Conservation (phyloP, 2,329 filamentous ascomycete genomes). For the Aspergillus puulaauensis region DNA sequence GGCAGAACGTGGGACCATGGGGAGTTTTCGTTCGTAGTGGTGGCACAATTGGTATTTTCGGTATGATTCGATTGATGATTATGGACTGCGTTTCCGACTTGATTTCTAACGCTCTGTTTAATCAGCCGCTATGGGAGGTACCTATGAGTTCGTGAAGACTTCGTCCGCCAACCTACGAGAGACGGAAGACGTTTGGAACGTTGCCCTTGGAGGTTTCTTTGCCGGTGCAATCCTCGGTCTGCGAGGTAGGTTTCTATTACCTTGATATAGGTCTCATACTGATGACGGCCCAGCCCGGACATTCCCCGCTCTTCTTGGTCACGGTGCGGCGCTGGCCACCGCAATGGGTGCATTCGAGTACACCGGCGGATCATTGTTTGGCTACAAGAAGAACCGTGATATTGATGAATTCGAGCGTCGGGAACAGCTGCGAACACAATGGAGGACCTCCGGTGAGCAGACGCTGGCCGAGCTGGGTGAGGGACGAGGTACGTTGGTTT, state of each 20-base stretch:
- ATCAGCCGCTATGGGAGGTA: conserved; percentile 68
- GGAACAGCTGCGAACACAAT: conserved; percentile 70
- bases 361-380: conserved; percentile 62
- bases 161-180: conserved; percentile 81
- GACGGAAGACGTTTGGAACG: conserved; percentile 77
- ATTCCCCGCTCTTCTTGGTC: conserved; percentile 69
- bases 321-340: conserved; percentile 60
- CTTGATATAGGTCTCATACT: conserved; percentile 14
- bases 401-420: conserved; percentile 75
- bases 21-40: conserved; percentile 79
- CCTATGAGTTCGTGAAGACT: conserved; percentile 74
- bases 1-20: conserved; percentile 76
- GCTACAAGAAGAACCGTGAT: conserved; percentile 54
- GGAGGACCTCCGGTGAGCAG: conserved; percentile 73
- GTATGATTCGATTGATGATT: conserved; percentile 45
- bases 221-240: conserved; percentile 72
- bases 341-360: conserved; percentile 66
- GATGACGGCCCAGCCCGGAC: conserved; percentile 52
- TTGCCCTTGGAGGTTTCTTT: conserved; percentile 72
- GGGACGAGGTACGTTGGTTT: conserved; percentile 69
- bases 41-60: conserved; percentile 67
- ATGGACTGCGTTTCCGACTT: neutral
- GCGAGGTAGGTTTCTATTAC: conserved; percentile 54
- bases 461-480: conserved; percentile 81
- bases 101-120: conserved; percentile 12